Evolutionary conservation across 2,329 filamentous ascomycete genomes (phyloP).

Genomic region (Aspergillus aculeatinus): DNA sequence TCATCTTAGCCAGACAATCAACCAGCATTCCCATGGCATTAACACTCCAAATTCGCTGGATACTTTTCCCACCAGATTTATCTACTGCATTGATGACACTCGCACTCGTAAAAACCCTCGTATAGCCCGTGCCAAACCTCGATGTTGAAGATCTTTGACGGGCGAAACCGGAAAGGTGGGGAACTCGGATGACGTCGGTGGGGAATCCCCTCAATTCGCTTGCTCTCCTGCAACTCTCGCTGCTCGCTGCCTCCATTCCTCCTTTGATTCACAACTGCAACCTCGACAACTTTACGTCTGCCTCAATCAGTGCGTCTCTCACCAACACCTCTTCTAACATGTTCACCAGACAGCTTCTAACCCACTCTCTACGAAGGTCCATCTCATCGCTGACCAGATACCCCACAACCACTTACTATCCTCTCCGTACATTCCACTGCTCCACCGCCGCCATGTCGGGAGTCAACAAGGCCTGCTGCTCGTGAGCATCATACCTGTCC

Average conservation of each 20-base stretch:
- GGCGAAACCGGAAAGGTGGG: not conserved
- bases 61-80: no score
- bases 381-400: conserved; percentile 13
- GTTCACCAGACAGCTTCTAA: conserved; percentile 26
- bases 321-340: conserved; percentile 9
- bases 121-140: no score
- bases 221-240: not conserved
- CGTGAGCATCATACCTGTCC: conserved; percentile 29
- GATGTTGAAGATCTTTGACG: not conserved
- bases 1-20: no score
- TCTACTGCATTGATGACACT: no score
- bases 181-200: conserved; percentile 11
- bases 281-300: not conserved
- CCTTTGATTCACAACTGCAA: not conserved
- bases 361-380: conserved; percentile 24
- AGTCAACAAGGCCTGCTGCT: conserved; percentile 48
- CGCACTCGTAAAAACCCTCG: no score
- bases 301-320: conserved; percentile 1
- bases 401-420: conserved; percentile 6
- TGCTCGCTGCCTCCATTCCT: not conserved
- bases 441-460: conserved; percentile 36
- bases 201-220: not conserved
- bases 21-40: no score
- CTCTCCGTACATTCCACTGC: conserved; percentile 20
- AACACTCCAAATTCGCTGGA: no score